These are phyloP conservation scores for Termitomyces sp. DNA, from an alignment of 768 basidiomycete genomes.

Conservation along the genomic window DNA sequence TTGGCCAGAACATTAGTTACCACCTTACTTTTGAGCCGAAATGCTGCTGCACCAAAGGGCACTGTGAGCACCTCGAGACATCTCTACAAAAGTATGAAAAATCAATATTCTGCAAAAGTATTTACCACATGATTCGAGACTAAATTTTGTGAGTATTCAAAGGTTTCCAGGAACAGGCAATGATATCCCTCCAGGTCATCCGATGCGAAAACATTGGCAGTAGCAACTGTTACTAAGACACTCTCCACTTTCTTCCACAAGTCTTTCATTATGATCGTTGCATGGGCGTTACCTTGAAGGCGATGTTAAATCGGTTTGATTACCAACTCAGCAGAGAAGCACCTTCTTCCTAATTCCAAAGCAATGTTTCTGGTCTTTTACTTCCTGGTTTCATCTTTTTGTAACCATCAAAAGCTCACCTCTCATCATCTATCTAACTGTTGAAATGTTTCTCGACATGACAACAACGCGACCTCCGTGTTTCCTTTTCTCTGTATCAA, in stretches of 20 bases:
- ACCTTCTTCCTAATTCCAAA: not conserved
- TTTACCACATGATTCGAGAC: not conserved
- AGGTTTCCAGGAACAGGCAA: not conserved
- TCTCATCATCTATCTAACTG: too few relatives aligned
- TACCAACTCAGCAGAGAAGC: too few relatives aligned
- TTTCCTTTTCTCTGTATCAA: too few relatives aligned
- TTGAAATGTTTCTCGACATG: not conserved
- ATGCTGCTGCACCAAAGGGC: not conserved
- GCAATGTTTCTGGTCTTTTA: not conserved
- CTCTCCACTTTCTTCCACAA: not conserved
- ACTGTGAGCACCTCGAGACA: too few relatives aligned
- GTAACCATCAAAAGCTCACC: too few relatives aligned
- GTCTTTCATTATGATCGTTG: not conserved
- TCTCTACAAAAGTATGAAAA: too few relatives aligned
- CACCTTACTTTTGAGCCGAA: not conserved
- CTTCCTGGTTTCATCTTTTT: not conserved
- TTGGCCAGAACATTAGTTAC: not conserved
- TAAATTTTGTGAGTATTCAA: not conserved
- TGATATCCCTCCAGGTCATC: not conserved
- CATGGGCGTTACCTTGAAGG: not conserved
- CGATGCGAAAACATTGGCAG: not conserved
- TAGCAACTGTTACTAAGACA: not conserved
- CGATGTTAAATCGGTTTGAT: too few relatives aligned
- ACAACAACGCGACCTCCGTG: too few relatives aligned
- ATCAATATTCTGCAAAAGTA: too few relatives aligned